Percentiles rank a stretch among this genome's conserved stretches.
Evolutionary conservation across 78 protist species (phyloP).

Genomic region (Dictyostelium discoideum): DNA sequence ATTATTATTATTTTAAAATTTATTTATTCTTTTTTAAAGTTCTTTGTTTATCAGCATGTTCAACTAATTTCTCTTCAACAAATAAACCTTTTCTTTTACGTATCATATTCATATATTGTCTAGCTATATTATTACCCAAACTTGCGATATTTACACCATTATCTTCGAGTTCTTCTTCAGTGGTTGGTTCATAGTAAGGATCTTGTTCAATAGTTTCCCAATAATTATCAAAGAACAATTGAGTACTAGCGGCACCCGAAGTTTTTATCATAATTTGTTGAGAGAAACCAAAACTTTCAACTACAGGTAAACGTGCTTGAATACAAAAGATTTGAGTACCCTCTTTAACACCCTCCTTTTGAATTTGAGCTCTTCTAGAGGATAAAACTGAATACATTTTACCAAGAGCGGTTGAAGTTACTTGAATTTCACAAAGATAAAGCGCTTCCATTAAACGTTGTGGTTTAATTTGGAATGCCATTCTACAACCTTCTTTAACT

Average conservation of each 20-base stretch:
- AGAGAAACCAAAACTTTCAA: constrained; percentile 95
- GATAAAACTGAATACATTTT: constrained; percentile 92
- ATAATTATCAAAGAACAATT: constrained; percentile 89
- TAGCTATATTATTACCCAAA: constrained; percentile 90
- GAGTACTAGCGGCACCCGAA: constrained; percentile 95
- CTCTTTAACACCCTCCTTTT: constrained; percentile 91
- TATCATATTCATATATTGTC: constrained; percentile 86
- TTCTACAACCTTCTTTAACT: constrained; percentile 86
- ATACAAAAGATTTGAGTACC: constrained; percentile 92
- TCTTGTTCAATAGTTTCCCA: constrained; percentile 88
- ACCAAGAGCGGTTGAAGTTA: constrained; percentile 87
- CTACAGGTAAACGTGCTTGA: constrained; percentile 92
- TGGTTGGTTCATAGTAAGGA: constrained; percentile 93
- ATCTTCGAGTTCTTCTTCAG: constrained; percentile 96
- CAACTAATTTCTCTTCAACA: constrained; percentile 94
- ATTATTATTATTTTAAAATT: constrained; percentile 6
- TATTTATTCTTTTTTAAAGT: constrained; percentile 89
- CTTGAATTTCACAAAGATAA: constrained; percentile 92
- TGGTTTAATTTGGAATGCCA: constrained; percentile 72
- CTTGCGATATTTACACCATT: constrained; percentile 89
- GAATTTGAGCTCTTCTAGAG: constrained; percentile 88
- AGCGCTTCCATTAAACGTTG: constrained; percentile 93
- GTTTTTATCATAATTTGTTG: constrained; percentile 91
- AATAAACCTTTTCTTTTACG: constrained; percentile 93
- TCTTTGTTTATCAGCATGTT: constrained; percentile 96